Base-by-base conservation (phyloP, 1,284 basidiomycete genomes). In the Sanguinoderma infundibulare region DNA sequence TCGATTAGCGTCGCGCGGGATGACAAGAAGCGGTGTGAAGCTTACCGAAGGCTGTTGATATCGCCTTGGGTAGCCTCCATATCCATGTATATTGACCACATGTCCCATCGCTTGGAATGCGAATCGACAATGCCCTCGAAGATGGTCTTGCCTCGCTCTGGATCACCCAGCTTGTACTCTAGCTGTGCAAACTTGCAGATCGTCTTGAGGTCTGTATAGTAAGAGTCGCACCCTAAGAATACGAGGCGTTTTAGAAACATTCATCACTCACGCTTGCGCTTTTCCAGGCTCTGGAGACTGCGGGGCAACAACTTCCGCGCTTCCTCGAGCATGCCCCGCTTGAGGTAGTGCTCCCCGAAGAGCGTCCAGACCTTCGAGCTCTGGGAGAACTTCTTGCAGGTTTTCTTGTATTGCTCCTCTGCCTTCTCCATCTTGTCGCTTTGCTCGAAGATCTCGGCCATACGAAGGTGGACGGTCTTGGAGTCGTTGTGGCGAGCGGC, bases 61-160 rank as follows among this genome's bases (percentile, higher is more conserved):
- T 97, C 87, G 24, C 83, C 78, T 73, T 90, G 87, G 49, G 85
- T 83, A 6, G 89, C 89, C 73, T 98, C 94, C 89, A 98, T 96
- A 74, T 99, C 98, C 73, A 98, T 90, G 77, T 99, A 99, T 59
- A 98, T 83, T 60, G 92, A 93, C 96, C 98, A 99, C 42, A 98
- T 79, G 74, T 99, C 97, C 80, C 96, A 90, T 52, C 95, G 87
- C 75, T 96, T 98, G 2, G 96, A 90, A 78, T 98, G 94, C 15
- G 91, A 93, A 73, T 97, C 95, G 32, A 99, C 83, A 59, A 99
- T 92, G 38, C 97, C 98, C 74, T 99, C 98, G 65, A 98, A 99
- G 57, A 99, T 85, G 0, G 97, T 98, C 72, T 93, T 91, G 22
- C 96, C 98, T 52, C 97, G 87, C 76, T 99, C 98, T 1, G 94